Evolutionary conservation across 176 grass and related monocot genomes (phyloP).

Genomic region (Avena eriantha): DNA sequence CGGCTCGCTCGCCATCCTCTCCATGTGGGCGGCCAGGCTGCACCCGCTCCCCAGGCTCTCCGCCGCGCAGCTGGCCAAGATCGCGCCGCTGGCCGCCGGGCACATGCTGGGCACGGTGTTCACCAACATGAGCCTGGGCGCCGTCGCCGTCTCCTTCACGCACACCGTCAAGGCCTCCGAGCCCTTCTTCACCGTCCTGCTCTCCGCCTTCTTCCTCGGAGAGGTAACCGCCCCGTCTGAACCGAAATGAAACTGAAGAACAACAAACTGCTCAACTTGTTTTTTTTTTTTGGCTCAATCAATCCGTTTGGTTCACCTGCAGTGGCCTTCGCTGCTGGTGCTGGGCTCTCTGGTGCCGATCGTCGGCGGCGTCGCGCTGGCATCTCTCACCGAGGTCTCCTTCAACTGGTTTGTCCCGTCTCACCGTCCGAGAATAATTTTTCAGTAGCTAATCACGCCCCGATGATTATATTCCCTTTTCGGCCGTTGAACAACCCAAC

Average conservation of each 20-base stretch:
- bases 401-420: constrained; percentile 69
- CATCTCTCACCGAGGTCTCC: constrained; percentile 72
- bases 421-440: constrained; percentile 15
- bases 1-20: constrained; percentile 68
- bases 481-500: background rate
- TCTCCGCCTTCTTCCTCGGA: constrained; percentile 83
- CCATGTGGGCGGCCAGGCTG: constrained; percentile 74
- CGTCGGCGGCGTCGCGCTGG: constrained; percentile 77
- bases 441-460: background rate
- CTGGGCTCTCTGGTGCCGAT: constrained; percentile 75
- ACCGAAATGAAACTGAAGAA: background rate
- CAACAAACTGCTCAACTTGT: background rate
- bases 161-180: constrained; percentile 94
- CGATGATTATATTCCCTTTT: constrained; percentile 23
- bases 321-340: constrained; percentile 63
- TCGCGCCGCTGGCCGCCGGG: constrained; percentile 66
- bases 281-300: background rate
- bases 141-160: constrained; percentile 94
- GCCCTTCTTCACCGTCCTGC: constrained; percentile 90
- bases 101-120: constrained; percentile 91
- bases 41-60: constrained; percentile 65
- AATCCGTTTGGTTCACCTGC: background rate
- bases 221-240: constrained; percentile 49
- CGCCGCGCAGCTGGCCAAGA: constrained; percentile 65
- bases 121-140: constrained; percentile 94